Base-by-base conservation (phyloP, 441 rosid species). In the Jatropha multifida region DNA sequence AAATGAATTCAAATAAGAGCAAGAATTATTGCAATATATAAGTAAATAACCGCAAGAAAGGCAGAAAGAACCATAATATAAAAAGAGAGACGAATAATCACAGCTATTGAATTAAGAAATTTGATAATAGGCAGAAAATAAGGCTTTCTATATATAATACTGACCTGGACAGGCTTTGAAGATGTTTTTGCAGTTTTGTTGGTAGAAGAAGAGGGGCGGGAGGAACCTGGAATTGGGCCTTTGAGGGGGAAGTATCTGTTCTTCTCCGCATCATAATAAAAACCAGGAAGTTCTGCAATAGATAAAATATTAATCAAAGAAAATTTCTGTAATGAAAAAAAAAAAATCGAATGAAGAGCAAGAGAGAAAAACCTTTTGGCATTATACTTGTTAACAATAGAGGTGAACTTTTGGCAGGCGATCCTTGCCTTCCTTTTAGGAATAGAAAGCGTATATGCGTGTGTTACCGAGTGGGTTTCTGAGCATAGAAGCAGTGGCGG, bases 201-300 rank as follows among this genome's bases (percentile, higher is more conserved):
- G 15, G 82, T 62, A 12, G 73, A 55, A 59, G 83, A 72, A 69
- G 78, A 69, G 52, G 81, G 23, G 60, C 80, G 75, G 65, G 85
- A 72, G 63, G 90, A 77, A 44, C 95, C 91, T 1, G 94, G 92
- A 75, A 89, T 87, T 17, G 89, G 92, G 46, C 94, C 92, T 77
- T 81, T 89, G 69, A 86, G 80, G 37, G 92, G 90, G 78, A 89
- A 92, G 71, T 88, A 89, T 77, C 93, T 81, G 76, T 90, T 89
- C 91, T 87, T 92, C 85, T 87, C 92, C 55, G 86, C 85, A 81
- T 92, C 95, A 79, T 70, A 89, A 81, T 90, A 89, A 79, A 85
- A 90, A 60, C 95, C 95, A 40, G 90, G 91, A 82, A 90, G 87
- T 41, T 90, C 97, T 89, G 86, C 59, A 55, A 42, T 10, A 38